Percentiles rank a stretch among this genome's conserved stretches.
phyloP scores from a whole-genome alignment of 2,329 filamentous ascomycete species.

The Aureobasidium sp. region DNA sequence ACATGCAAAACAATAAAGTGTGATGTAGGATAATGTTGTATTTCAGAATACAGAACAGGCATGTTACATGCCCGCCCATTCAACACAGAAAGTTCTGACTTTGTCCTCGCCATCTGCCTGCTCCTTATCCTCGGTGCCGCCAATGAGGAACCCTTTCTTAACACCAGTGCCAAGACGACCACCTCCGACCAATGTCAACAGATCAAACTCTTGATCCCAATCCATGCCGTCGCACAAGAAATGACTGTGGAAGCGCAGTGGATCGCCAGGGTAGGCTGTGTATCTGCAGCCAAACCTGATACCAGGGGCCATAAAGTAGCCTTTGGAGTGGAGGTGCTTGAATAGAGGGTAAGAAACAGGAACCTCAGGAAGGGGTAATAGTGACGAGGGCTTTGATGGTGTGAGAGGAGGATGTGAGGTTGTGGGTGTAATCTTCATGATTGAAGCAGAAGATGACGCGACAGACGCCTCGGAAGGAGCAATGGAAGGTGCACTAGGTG shows the following conservation, averaged over 20 bases:
- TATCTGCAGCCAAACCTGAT: slow-evolving; percentile 92
- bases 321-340: slow-evolving; percentile 66
- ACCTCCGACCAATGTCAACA: slow-evolving; percentile 79
- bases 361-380: slow-evolving; percentile 25
- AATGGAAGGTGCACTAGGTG: neutral
- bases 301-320: slow-evolving; percentile 85
- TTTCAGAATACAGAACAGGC: neutral
- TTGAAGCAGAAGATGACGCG: slow-evolving; percentile 1
- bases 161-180: slow-evolving; percentile 87
- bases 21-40: neutral
- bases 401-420: slow-evolving; percentile 42
- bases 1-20: neutral
- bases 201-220: slow-evolving; percentile 81
- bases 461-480: slow-evolving; percentile 4
- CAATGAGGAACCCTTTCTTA: slow-evolving; percentile 90
- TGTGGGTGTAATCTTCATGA: slow-evolving; percentile 40
- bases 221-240: slow-evolving; percentile 76
- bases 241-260: slow-evolving; percentile 89
- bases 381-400: slow-evolving; percentile 6
- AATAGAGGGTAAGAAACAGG: slow-evolving; percentile 66
- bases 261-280: slow-evolving; percentile 91
- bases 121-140: slow-evolving; percentile 44
- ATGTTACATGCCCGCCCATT: slow-evolving; percentile 85
- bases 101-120: slow-evolving; percentile 31
- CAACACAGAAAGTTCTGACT: slow-evolving; percentile 73